phyloP scores from a whole-genome alignment of 2,329 filamentous ascomycete species.

The Nemania serpens region DNA sequence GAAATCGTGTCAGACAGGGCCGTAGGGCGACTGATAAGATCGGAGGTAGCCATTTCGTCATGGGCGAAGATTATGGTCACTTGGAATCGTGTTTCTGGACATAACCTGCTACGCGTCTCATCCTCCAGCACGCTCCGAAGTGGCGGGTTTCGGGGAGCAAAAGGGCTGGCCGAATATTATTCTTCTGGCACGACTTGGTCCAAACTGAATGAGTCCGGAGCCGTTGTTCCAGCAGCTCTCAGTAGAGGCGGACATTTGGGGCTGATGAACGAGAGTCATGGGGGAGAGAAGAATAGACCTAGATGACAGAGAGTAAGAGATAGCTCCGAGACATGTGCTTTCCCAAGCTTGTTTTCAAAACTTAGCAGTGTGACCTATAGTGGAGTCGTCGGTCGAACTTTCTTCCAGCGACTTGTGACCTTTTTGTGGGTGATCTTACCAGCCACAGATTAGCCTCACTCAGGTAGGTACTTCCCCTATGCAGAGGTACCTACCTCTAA shows the following conservation, averaged over 20 bases:
- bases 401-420: constrained; percentile 16
- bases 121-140: constrained; percentile 28
- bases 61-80: background rate
- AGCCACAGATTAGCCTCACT: background rate
- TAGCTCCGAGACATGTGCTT: constrained; percentile 22
- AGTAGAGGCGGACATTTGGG: constrained; percentile 29
- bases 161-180: background rate
- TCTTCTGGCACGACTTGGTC: constrained; percentile 6
- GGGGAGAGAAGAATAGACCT: background rate
- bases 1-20: constrained; percentile 35
- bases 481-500: no score
- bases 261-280: constrained; percentile 12
- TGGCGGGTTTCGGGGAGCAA: constrained; percentile 8
- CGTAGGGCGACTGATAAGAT: constrained; percentile 19
- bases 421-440: background rate
- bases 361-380: constrained; percentile 15
- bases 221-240: constrained; percentile 18
- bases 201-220: constrained; percentile 22
- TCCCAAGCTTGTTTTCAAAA: constrained; percentile 23
- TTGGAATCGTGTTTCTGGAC: constrained; percentile 2
- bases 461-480: background rate
- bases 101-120: constrained; percentile 28
- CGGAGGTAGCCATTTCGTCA: constrained; percentile 18
- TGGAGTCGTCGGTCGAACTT: constrained; percentile 24
- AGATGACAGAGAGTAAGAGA: constrained; percentile 8